Evolutionary conservation across 345 rosid genomes (phyloP), one percentile per base, ranked within the genome.

Genomic region (Mallotus nudiflorus): DNA sequence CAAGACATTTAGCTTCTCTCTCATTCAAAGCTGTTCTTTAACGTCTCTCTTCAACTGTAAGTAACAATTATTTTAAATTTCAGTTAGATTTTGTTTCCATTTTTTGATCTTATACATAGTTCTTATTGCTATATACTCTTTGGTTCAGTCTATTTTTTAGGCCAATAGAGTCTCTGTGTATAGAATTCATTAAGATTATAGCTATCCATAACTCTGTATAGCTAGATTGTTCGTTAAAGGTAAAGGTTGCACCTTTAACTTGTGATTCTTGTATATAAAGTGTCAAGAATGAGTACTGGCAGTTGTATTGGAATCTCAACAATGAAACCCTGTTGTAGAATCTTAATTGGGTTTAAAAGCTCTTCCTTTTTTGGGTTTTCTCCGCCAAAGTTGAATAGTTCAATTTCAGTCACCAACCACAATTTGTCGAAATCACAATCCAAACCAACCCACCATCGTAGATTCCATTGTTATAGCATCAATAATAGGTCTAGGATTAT

Each of bases 301-400:
- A 78, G 85, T 61, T 88, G 87, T 77, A 79, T 93, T 67, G 84
- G 87, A 54, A 83, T 89, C 72, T 84, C 89, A 19, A 78, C 85
- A 9, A 80, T 89, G 88, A 94, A 83, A 81, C 98, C 98, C 67
- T 87, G 86, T 74, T 82, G 97, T 82, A 86, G 85, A 82, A 81
- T 87, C 72, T 68, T 87, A 35, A 78, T 90, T 80, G 76, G 88
- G 60, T 85, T 62, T 53, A 85, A 55, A 80, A 80, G 83, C 45
- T 83, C 84, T 56, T 85, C 87, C 13, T 69, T 89, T 52, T 87
- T 84, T 4, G 96, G 96, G 66, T 45, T 68, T 75, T 80, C 84
- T 73, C 61, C 81, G 35, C 62, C 66, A 37, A 87, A 65, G 70
- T 69, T 78, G 46, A 63, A 62, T 11, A 69, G 22, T 66, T 74